Evolutionary conservation across 495 filamentous ascomycete genomes (phyloP), one percentile per base, ranked within the genome.

Genomic region (Daldinia loculata): DNA sequence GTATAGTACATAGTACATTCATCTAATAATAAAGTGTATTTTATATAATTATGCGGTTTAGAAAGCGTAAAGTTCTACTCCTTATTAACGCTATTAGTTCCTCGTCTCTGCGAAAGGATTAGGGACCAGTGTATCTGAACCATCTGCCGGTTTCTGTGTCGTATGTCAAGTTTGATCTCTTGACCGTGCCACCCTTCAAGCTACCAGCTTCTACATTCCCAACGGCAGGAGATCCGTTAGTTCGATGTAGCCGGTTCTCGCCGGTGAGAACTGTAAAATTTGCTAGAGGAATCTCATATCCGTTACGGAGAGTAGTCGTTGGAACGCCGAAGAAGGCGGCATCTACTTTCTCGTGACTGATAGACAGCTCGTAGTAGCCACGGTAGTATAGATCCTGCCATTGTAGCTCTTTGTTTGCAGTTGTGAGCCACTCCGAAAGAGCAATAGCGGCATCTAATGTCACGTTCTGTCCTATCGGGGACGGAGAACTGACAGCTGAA

Each of bases 371-470:
- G 70, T 86, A 90, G 48, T 87, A 88, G 0, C 85, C 89, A 52
- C 89, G 79, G 72, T 90, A 91, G 74, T 89, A 90, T 11, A 85
- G 72, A 41, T 90, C 89, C 50, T 87, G 84, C 88, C 88, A 91
- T 69, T 89, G 86, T 22, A 91, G 79, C 63, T 89, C 87, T 11
- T 75, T 55, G 67, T 89, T 90, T 43, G 76, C 78, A n/a, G 74
- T 69, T n/a, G 86, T 80, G 17, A 88, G 77, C 32, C 72, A 77
- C 14, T 78, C 63, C n/a, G 82, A 80, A 38, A 63, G 61, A 38
- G 74, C 74, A 58, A 83, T 80, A 6, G 85, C 84, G 15, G 59
- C 72, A 5, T 69, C 70, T 50, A 88, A 75, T 7, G 81, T 79
- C 26, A 85, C 80, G 69, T 86, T 86, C 51, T 83, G 80, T 15